A percentile compares a stretch with the other conserved stretches of the same genome.
Evolutionary conservation across 352 stramenopile species (phyloP).

Genomic region (Aphanomyces stellatus): DNA sequence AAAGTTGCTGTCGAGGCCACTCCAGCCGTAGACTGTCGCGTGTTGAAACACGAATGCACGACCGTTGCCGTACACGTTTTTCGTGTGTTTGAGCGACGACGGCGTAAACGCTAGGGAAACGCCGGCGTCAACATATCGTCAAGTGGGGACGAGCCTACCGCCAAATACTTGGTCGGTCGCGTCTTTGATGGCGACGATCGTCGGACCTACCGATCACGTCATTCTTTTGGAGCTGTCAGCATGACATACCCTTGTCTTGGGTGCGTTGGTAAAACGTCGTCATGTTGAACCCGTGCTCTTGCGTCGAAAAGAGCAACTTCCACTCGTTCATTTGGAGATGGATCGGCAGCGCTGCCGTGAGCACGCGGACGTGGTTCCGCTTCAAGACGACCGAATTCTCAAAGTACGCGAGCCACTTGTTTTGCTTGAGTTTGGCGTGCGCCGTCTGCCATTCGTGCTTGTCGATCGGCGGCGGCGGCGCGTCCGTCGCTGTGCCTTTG

Average conservation of each 20-base stretch:
- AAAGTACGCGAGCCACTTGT: conserved; percentile 21
- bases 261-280: conserved; percentile 47
- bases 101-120: conserved; percentile 41
- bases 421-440: conserved; percentile 20
- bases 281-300: conserved; percentile 56
- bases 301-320: conserved; percentile 56
- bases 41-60: conserved; percentile 65
- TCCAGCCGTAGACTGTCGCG: conserved; percentile 46
- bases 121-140: background rate
- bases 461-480: background rate
- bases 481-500: background rate
- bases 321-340: conserved; percentile 63
- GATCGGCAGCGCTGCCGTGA: conserved; percentile 47
- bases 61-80: conserved; percentile 60
- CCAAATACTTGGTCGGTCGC: conserved; percentile 63
- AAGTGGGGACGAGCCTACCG: background rate
- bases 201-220: too few species aligned
- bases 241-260: conserved; percentile 50
- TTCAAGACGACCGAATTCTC: conserved; percentile 52
- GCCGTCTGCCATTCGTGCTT: conserved; percentile 18
- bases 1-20: conserved; percentile 55
- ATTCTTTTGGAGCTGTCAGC: too few species aligned
- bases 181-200: conserved; percentile 58
- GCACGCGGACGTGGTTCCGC: conserved; percentile 54
- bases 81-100: conserved; percentile 46